These are phyloP conservation scores for Mycena sp. DNA, from an alignment of 1,284 basidiomycete species.

Conservation along the genomic window DNA sequence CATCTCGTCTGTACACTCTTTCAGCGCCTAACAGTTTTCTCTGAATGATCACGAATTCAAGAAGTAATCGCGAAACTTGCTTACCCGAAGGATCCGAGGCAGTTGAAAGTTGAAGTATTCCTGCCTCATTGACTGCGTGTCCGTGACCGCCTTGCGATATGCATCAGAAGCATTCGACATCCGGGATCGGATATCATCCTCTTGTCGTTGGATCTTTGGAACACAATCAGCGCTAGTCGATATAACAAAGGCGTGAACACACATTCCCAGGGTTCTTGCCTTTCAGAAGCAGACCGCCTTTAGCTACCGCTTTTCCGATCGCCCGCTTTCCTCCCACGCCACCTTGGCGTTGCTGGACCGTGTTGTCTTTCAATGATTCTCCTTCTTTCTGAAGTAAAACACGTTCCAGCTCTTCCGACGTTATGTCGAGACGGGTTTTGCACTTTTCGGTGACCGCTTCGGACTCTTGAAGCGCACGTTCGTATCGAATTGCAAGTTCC, in stretches of 20 bases:
- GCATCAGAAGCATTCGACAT: conserved; percentile 89
- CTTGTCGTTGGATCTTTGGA: conserved; percentile 86
- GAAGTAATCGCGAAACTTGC: conserved; percentile 47
- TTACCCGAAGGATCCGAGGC: conserved; percentile 90
- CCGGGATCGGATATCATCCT: conserved; percentile 90
- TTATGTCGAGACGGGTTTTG: conserved; percentile 86
- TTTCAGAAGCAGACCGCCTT: conserved; percentile 91
- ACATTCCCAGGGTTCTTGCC: conserved; percentile 94
- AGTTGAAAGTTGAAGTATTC: conserved; percentile 98
- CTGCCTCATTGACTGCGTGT: conserved; percentile 90
- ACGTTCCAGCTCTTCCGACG: conserved; percentile 95
- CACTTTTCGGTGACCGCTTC: conserved; percentile 90
- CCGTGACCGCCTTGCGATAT: conserved; percentile 91
- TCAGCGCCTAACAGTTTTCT: conserved; percentile 78
- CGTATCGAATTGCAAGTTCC: conserved; percentile 88
- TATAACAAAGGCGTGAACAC: conserved; percentile 32
- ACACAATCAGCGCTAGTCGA: not conserved
- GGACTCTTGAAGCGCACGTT: conserved; percentile 90
- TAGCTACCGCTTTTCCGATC: conserved; percentile 90
- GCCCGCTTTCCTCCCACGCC: conserved; percentile 77
- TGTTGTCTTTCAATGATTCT: conserved; percentile 85
- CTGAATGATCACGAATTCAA: too few relatives aligned
- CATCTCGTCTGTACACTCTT: conserved; percentile 96
- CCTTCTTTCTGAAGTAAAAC: conserved; percentile 96
- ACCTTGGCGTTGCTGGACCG: conserved; percentile 66